Evolutionary conservation across 2,329 filamentous ascomycete species (phyloP).

Genomic region (Arthrinium phaeospermum): DNA sequence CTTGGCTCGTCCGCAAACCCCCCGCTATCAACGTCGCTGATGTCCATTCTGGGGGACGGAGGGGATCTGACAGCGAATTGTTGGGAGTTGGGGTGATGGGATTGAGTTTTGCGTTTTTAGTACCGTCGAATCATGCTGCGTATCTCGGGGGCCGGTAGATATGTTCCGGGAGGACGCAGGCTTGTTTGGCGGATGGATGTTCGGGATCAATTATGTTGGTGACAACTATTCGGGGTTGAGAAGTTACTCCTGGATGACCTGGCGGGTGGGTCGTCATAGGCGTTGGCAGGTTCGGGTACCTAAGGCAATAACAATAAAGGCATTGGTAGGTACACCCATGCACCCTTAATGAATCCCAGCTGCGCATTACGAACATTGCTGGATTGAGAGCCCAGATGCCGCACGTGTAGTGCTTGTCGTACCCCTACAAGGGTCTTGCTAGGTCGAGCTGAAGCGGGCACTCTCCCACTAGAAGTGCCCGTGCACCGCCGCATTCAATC

Average conservation of each 20-base stretch:
- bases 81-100: background rate
- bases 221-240: constrained; percentile 3
- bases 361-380: constrained; percentile 1
- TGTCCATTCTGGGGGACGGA: constrained; percentile 62
- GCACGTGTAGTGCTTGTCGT: background rate
- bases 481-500: constrained; percentile 3
- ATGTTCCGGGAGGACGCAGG: background rate
- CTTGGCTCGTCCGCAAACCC: constrained; percentile 48
- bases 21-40: constrained; percentile 49
- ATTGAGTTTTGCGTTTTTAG: background rate
- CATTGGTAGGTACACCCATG: background rate
- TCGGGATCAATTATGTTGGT: background rate
- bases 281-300: constrained; percentile 5
- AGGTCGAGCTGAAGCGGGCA: background rate
- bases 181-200: background rate
- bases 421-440: constrained; percentile 8
- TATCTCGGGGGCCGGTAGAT: background rate
- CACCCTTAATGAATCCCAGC: background rate
- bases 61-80: constrained; percentile 30
- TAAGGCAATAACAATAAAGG: constrained; percentile 6
- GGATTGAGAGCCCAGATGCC: constrained; percentile 8
- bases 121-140: constrained; percentile 1
- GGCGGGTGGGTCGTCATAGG: constrained; percentile 16
- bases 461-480: background rate
- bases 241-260: constrained; percentile 17